Base-by-base conservation (phyloP, 495 filamentous ascomycete genomes). In the Jackrogersella minutella region DNA sequence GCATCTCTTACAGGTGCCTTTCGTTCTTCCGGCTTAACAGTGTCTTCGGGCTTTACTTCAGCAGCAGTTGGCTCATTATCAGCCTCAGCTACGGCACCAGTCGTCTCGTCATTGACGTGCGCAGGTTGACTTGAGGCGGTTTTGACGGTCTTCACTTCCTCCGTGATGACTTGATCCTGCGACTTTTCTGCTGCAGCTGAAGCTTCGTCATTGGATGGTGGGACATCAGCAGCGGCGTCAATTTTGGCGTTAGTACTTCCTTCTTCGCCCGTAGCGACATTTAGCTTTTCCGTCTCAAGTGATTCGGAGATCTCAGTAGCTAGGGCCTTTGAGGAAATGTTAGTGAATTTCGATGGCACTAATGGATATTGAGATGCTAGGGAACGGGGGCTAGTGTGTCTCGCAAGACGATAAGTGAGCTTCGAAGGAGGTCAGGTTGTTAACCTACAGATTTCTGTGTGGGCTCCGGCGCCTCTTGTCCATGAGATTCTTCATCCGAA, bases 381-480 rank as follows among this genome's bases (percentile, higher is more conserved):
- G n/a, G n/a, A n/a, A n/a, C n/a, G n/a, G n/a, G n/a, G n/a, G n/a
- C n/a, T n/a, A n/a, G n/a, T n/a, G n/a, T n/a, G n/a, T n/a, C n/a
- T n/a, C n/a, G n/a, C n/a, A n/a, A n/a, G n/a, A n/a, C 26, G 26
- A 30, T 7, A 30, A 30, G 26, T 30, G 26, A 30, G 26, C 3
- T 3, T 30, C 7, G 2, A 37, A 14, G n/a, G n/a, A 37, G 4
- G n/a, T 37, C 13, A 28, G 8, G 34, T 40, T 24, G 26, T 33
- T 56, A 24, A 37, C 31, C 50, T 44, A 66, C 63, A 31, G 55
- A 6, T 59, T 60, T 49, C 11, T 39, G 17, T 2, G 31, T 44
- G 5, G 39, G 22, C 26, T 59, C 55, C 10, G 31, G 9, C 10
- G 28, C 21, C 8, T 60, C 41, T 30, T 59, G 26, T 14, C 53